Base-by-base conservation (phyloP, 1,284 basidiomycete genomes). In the Cutaneotrichosporon daszewskae region DNA sequence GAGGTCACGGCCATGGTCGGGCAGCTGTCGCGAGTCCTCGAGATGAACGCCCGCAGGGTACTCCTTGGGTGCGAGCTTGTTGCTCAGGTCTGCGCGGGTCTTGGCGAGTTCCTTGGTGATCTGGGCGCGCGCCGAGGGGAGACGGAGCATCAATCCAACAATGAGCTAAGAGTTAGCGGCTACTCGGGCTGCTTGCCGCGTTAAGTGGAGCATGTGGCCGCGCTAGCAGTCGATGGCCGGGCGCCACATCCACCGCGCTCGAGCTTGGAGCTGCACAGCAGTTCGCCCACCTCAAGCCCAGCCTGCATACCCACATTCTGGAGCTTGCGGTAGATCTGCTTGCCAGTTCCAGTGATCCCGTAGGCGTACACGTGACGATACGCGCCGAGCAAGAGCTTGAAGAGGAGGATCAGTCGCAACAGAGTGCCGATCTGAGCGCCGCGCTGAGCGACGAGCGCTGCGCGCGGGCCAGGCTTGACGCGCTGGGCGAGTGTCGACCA, bases 281-380 rank as follows among this genome's bases (percentile, higher is more conserved):
- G n/a, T 12, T 29, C 13, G 28, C 17, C 28, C 28, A 27, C 13
- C 28, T 12, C 28, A 16, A 13, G 17, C 28, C 28, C 28, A 27
- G 28, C 28, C 13, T 27, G 26, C 14, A 16, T 16, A 29, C 26
- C 9, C 29, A 70, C 68, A 27, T 53, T 56, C 46, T 63, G 49
- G 27, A 63, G 28, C 2, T 38, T 41, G 5, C 36, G 42, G 28
- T 60, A 55, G 3, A 64, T 35, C 42, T 67, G 63, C 14, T 45
- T 31, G 9, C 45, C 32, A 14, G 59, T 59, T 13, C 66, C 62
- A 1, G 51, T 12, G 13, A 85, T 43, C 0, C 87, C 87, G 42
- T 84, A 75, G 0, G 86, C 88, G 17, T 80, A 76, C n/a, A 90
- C 56, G 68, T 91, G 86, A 23, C 86, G 75, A 43, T 53, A 62